Evolutionary conservation across 2,329 filamentous ascomycete genomes (phyloP).

Genomic region (Cordyceps tenuipes): DNA sequence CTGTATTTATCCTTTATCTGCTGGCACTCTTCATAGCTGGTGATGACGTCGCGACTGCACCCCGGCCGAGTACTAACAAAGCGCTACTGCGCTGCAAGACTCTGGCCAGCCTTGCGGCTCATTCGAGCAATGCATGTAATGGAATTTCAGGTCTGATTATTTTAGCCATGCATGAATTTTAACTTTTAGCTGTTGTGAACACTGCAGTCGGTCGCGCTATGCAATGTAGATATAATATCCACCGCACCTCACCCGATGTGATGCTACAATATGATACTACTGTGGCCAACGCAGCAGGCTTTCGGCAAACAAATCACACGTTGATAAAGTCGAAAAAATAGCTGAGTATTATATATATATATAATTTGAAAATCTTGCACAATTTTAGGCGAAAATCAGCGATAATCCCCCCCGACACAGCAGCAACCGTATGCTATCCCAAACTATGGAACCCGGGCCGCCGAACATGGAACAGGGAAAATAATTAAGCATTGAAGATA

Average conservation of each 20-base stretch:
- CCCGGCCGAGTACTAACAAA: neutral
- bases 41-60: neutral
- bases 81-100: neutral
- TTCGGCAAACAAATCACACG: neutral
- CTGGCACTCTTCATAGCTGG: neutral
- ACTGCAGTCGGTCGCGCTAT: neutral
- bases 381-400: too few species aligned
- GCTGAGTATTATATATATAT: too few species aligned
- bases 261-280: neutral
- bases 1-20: neutral
- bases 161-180: neutral
- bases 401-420: too few species aligned
- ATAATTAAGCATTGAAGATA: too few species aligned
- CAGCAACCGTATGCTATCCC: too few species aligned
- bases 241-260: constrained; percentile 1
- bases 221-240: constrained; percentile 4
- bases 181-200: neutral
- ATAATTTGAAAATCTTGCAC: too few species aligned
- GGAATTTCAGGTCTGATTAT: too few species aligned
- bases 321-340: neutral
- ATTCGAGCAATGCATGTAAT: neutral
- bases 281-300: neutral
- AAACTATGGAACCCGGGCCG: neutral
- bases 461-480: too few species aligned
- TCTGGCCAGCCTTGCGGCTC: neutral